These are phyloP conservation scores for Ascochyta pisi DNA, from an alignment of 2,329 filamentous ascomycete genomes.

Conservation along the genomic window DNA sequence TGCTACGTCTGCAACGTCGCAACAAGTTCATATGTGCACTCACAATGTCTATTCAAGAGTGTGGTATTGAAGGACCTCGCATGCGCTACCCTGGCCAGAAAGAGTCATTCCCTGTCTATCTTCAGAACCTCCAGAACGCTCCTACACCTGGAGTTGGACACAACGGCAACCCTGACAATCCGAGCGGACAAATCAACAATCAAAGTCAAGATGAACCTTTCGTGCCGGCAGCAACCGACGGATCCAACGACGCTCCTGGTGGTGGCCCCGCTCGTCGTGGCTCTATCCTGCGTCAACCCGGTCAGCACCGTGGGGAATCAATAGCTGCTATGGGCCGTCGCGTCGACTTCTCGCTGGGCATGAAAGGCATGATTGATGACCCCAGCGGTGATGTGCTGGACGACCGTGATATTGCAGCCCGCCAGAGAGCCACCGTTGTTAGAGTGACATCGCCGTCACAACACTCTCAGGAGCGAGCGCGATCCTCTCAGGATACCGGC, in stretches of 20 bases:
- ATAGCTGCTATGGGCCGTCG: slow-evolving; percentile 65
- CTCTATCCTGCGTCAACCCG: slow-evolving; percentile 63
- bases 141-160: slow-evolving; percentile 52
- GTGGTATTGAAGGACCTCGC: slow-evolving; percentile 84
- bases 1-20: slow-evolving; percentile 84
- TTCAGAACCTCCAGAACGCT: slow-evolving; percentile 59
- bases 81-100: slow-evolving; percentile 74
- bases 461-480: slow-evolving; percentile 34
- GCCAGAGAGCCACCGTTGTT: slow-evolving; percentile 49
- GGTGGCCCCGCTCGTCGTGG: slow-evolving; percentile 45
- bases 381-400: slow-evolving; percentile 71
- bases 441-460: slow-evolving; percentile 50
- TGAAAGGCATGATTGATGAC: slow-evolving; percentile 65
- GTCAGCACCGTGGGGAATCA: slow-evolving; percentile 62
- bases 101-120: slow-evolving; percentile 70
- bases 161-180: slow-evolving; percentile 55
- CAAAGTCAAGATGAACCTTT: slow-evolving; percentile 53
- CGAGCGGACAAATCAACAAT: slow-evolving; percentile 47
- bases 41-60: slow-evolving; percentile 82
- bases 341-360: slow-evolving; percentile 75
- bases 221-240: slow-evolving; percentile 45
- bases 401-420: slow-evolving; percentile 53
- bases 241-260: slow-evolving; percentile 10
- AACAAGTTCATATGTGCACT: slow-evolving; percentile 95
- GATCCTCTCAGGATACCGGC: slow-evolving; percentile 43